Evolutionary conservation across 352 stramenopile genomes (phyloP), one percentile per base, ranked within the genome.

Genomic region (Globisporangium solare): DNA sequence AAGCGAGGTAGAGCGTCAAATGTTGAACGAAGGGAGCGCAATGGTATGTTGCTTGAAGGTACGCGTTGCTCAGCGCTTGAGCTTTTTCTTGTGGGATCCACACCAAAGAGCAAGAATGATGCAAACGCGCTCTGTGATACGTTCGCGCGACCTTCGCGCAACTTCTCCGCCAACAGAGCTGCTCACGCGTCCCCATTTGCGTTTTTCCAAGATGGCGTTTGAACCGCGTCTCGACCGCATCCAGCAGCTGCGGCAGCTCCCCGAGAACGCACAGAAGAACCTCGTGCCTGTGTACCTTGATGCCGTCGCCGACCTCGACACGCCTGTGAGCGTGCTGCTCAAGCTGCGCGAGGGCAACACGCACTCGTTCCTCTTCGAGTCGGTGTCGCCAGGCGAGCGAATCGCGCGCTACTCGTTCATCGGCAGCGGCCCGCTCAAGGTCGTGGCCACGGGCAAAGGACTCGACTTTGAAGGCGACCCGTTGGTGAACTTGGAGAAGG

Each of bases 381-480:
- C 81, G 17, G 81, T 96, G 41, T 77, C 80, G 3, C 85, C 83
- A 0, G 87, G 85, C 51, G 87, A 96, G 64, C 88, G 90, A 59
- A 92, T 94, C 54, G 83, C 80, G 63, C 87, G 87, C 41, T 96
- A 92, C 61, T 94, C 83, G 63, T 94, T 96, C 71, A 94, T 96
- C 60, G 87, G 87, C 49, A 91, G 80, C 22, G 79, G 79, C 0
- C 87, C 87, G 35, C 67, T 93, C 40, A 92, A 94, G 60, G 74
- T 92, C 11, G 54, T 95, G 24, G 51, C 71, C 10, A 92, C 83
- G 13, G 87, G 87, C 47, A 67, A 77, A 32, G 77, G 79, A 7
- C 60, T 84, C 27, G 70, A 65, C 52, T 77, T 76, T 53, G 47
- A 80, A 48, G 83, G 81, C 27, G 85, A 96, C 58, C 87, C 87